phyloP scores from a whole-genome alignment of 2,329 filamentous ascomycete species.

The Thielaviopsis populi region DNA sequence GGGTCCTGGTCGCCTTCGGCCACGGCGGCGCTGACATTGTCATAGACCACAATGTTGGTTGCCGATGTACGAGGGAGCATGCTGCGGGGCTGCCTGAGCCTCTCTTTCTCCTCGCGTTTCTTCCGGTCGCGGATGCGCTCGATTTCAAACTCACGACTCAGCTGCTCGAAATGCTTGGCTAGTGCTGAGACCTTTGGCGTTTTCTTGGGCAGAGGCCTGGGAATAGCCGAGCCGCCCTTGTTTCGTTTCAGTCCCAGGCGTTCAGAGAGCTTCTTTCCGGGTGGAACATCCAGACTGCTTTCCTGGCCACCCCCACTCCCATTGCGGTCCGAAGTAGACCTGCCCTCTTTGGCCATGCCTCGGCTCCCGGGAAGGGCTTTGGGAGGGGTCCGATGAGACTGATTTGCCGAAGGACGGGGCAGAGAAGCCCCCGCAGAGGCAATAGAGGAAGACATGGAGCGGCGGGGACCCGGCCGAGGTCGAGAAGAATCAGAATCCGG shows the following conservation, averaged over 20 bases:
- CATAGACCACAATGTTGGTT: conserved; percentile 90
- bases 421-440: conserved; percentile 5
- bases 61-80: conserved; percentile 76
- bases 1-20: conserved; percentile 50
- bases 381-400: conserved; percentile 6
- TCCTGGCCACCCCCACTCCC: neutral
- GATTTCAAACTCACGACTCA: conserved; percentile 92
- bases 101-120: conserved; percentile 60
- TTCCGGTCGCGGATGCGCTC: conserved; percentile 77
- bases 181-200: conserved; percentile 76
- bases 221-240: conserved; percentile 60
- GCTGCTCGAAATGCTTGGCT: conserved; percentile 88
- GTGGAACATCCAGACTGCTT: neutral
- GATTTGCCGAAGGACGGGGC: neutral
- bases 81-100: conserved; percentile 52
- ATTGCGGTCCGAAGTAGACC: neutral
- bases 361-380: conserved; percentile 2
- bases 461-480: neutral
- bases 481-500: conserved; percentile 36
- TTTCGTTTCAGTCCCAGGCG: conserved; percentile 55
- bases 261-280: conserved; percentile 55
- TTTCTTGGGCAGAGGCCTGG: conserved; percentile 65
- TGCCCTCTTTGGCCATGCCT: neutral
- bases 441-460: conserved; percentile 2
- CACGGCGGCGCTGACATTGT: conserved; percentile 83